These are phyloP conservation scores for Aspergillus floridensis DNA, from an alignment of 2,329 filamentous ascomycete species.

Conservation along the genomic window DNA sequence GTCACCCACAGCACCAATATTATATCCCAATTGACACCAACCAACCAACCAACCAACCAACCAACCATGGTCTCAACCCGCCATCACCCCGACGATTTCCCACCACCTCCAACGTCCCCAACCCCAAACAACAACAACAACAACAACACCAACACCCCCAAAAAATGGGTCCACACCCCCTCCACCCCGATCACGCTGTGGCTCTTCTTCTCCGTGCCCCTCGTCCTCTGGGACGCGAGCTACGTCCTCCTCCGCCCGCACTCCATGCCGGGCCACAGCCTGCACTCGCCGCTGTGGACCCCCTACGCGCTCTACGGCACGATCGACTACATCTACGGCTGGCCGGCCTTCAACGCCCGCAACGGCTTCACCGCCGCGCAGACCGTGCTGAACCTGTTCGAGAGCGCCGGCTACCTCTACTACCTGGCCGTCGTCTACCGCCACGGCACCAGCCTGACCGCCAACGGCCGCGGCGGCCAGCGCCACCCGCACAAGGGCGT, in stretches of 20 bases:
- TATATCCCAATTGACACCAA: no score
- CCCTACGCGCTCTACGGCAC: slow-evolving; percentile 79
- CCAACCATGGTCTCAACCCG: slow-evolving; percentile 55
- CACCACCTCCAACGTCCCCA: slow-evolving; percentile 32
- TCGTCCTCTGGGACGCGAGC: slow-evolving; percentile 76
- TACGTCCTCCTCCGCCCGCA: slow-evolving; percentile 79
- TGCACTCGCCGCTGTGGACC: slow-evolving; percentile 69
- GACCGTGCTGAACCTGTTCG: slow-evolving; percentile 64
- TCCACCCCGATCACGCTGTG: slow-evolving; percentile 63
- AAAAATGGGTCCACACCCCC: slow-evolving; percentile 58
- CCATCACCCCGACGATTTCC: slow-evolving; percentile 53
- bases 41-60: not conserved
- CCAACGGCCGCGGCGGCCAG: slow-evolving; percentile 20
- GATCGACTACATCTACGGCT: slow-evolving; percentile 80
- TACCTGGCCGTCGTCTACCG: slow-evolving; percentile 58
- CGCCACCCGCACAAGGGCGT: slow-evolving; percentile 34
- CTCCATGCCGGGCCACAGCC: slow-evolving; percentile 73
- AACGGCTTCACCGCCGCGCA: slow-evolving; percentile 80
- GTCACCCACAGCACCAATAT: no score
- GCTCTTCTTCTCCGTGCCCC: slow-evolving; percentile 70
- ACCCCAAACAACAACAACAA: slow-evolving; percentile 8
- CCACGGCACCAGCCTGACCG: slow-evolving; percentile 34
- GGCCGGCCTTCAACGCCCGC: slow-evolving; percentile 63
- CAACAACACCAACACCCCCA: slow-evolving; percentile 19
- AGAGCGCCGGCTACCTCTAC: slow-evolving; percentile 63